Conservation (phyloP, 768 basidiomycete species). For the Stropharia rugosoannulata region DNA sequence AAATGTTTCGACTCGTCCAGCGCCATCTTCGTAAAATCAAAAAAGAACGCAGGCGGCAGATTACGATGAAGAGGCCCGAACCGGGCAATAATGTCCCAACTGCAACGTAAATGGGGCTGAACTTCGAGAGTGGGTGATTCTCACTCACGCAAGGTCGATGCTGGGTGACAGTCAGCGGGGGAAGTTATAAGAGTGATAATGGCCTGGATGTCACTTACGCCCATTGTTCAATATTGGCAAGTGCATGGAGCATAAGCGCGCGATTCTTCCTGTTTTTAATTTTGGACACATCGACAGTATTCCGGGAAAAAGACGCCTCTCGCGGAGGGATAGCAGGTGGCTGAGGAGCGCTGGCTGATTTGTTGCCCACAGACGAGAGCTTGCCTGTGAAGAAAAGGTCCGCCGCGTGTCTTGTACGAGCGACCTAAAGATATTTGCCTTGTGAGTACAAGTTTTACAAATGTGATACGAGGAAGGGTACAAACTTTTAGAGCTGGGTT, state of each 20-base stretch:
- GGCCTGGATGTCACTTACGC: slow-evolving; percentile 51
- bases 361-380: slow-evolving; percentile 64
- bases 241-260: slow-evolving; percentile 75
- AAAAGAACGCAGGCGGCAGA: slow-evolving; percentile 74
- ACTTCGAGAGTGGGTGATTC: neutral
- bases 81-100: slow-evolving; percentile 83
- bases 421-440: slow-evolving; percentile 39
- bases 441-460: neutral
- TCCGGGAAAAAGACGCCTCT: slow-evolving; percentile 46
- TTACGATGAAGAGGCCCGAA: slow-evolving; percentile 62
- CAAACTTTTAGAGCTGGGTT: slow-evolving; percentile 62
- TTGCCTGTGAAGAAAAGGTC: slow-evolving; percentile 68
- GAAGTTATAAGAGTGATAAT: neutral
- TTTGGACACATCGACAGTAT: slow-evolving; percentile 60
- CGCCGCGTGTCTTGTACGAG: slow-evolving; percentile 70
- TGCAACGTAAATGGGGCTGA: slow-evolving; percentile 18
- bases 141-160: slow-evolving; percentile 69
- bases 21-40: slow-evolving; percentile 82
- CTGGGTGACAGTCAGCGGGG: slow-evolving; percentile 25
- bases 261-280: slow-evolving; percentile 61
- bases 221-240: slow-evolving; percentile 89
- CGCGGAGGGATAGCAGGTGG: slow-evolving; percentile 68
- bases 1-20: slow-evolving; percentile 89
- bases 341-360: slow-evolving; percentile 40
- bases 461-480: neutral